A percentile compares a stretch with the other conserved stretches of the same genome.
Evolutionary conservation across 768 basidiomycete species (phyloP).

Genomic region (Pulveroboletus sp.): DNA sequence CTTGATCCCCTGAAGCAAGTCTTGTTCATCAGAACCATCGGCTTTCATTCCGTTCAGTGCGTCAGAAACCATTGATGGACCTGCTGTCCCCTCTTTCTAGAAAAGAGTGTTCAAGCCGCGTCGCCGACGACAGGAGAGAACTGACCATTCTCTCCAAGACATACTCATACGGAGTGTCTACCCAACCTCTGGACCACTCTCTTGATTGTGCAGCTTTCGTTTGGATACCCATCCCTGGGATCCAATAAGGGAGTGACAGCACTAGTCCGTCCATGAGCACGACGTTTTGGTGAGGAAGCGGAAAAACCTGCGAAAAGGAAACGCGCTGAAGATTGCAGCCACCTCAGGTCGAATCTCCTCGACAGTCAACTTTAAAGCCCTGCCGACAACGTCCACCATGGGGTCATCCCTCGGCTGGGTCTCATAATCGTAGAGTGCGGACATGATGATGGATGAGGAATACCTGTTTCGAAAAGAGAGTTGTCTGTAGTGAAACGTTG

Average conservation of each 20-base stretch:
- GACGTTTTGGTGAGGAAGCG: not conserved
- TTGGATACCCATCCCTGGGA: conserved; percentile 30
- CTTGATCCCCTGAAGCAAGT: conserved; percentile 11
- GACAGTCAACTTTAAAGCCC: conserved; percentile 22
- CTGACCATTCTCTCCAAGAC: conserved; percentile 13
- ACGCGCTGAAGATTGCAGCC: conserved; percentile 14
- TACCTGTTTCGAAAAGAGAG: conserved; percentile 11
- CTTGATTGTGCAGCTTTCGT: conserved; percentile 17
- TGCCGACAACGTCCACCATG: conserved; percentile 23
- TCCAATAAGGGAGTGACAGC: conserved; percentile 22
- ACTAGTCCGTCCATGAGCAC: conserved; percentile 16
- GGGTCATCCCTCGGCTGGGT: conserved; percentile 25
- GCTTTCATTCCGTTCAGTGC: conserved; percentile 6
- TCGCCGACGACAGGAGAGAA: not conserved
- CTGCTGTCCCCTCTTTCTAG: conserved; percentile 12
- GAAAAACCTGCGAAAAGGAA: conserved; percentile 7
- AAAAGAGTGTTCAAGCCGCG: not conserved
- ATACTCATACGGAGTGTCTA: conserved; percentile 19
- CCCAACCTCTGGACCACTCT: conserved; percentile 15
- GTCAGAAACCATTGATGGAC: conserved; percentile 15
- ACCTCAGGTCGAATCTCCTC: conserved; percentile 22
- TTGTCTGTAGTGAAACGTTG: not conserved
- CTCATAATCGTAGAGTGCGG: conserved; percentile 31
- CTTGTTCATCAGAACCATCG: not conserved
- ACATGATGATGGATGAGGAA: conserved; percentile 28